phyloP scores from a whole-genome alignment of 192 early-diverging fungal species.

The Irineochytrium annulatum region DNA sequence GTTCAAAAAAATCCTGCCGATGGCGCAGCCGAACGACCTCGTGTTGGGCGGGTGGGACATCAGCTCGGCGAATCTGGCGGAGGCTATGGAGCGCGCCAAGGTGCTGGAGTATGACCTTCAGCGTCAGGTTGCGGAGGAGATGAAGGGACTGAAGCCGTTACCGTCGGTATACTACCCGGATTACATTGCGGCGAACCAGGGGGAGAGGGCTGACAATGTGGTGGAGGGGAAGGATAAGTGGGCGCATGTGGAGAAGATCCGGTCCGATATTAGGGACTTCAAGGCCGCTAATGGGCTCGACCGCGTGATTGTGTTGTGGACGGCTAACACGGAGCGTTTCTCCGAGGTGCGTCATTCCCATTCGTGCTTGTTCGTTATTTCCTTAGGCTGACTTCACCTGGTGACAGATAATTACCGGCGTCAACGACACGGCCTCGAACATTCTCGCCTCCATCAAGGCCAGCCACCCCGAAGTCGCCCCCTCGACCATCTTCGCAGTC shows the following conservation, averaged over 20 bases:
- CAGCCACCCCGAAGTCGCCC: constrained; percentile 88
- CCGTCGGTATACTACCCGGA: constrained; percentile 98
- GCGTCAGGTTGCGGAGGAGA: constrained; percentile 32
- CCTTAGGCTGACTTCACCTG: background rate
- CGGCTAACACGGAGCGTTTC: constrained; percentile 98
- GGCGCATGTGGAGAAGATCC: constrained; percentile 88
- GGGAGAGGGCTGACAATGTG: constrained; percentile 92
- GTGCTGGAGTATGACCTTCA: constrained; percentile 21
- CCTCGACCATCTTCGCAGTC: constrained; percentile 94
- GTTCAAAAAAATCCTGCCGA: constrained; percentile 12
- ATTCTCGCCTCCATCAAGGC: constrained; percentile 73
- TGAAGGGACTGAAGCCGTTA: constrained; percentile 50
- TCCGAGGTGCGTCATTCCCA: constrained; percentile 58
- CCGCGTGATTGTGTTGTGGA: constrained; percentile 96
- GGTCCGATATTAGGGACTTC: constrained; percentile 92
- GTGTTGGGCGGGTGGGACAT: background rate
- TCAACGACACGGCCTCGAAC: constrained; percentile 96
- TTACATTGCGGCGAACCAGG: constrained; percentile 98
- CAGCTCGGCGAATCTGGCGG: constrained; percentile 2
- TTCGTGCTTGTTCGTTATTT: constrained; percentile 11
- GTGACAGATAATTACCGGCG: constrained; percentile 67
- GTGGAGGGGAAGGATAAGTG: constrained; percentile 75
- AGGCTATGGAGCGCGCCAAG: constrained; percentile 7
- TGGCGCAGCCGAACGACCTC: background rate
- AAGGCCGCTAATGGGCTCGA: constrained; percentile 84